Evolutionary conservation across 257 asterid genomes (phyloP).

Genomic region (Scutellaria minor): DNA sequence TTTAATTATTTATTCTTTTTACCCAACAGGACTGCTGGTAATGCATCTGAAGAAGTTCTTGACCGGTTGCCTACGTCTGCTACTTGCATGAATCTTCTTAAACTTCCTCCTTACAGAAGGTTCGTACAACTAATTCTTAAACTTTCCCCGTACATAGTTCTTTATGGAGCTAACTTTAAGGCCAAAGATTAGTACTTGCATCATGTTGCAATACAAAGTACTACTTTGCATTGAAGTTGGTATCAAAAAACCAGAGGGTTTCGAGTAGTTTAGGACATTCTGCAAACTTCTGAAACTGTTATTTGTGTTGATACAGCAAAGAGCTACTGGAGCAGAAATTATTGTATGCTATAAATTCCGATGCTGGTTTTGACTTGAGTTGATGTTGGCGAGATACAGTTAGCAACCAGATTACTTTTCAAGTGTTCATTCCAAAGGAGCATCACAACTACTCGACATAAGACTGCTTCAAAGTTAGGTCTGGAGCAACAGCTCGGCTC

Average conservation of each 20-base stretch:
- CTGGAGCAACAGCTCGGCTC: too few relatives aligned
- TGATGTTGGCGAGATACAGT: conserved; percentile 39
- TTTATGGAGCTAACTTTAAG: neutral
- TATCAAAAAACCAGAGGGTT: too few relatives aligned
- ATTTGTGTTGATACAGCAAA: conserved; percentile 60
- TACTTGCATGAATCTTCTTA: conserved; percentile 98
- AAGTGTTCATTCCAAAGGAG: conserved; percentile 8
- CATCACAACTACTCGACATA: neutral
- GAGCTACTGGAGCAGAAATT: conserved; percentile 89
- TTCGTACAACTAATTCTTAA: conserved; percentile 35
- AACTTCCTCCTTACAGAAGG: conserved; percentile 98
- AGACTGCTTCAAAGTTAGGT: too few relatives aligned
- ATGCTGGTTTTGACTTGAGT: conserved; percentile 96
- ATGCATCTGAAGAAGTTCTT: conserved; percentile 83
- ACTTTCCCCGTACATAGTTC: neutral
- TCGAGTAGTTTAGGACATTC: too few relatives aligned
- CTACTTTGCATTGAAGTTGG: too few relatives aligned
- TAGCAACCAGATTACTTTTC: conserved; percentile 21
- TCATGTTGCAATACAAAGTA: too few relatives aligned
- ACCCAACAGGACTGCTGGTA: conserved; percentile 79
- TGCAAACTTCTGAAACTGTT: neutral
- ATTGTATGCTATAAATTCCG: conserved; percentile 82
- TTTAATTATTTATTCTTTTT: conserved; percentile 15
- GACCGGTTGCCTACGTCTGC: conserved; percentile 96
- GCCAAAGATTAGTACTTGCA: too few relatives aligned